These are phyloP conservation scores for Berberis vulgaris DNA, from an alignment of 164 flowering plant genomes.

Conservation along the genomic window DNA sequence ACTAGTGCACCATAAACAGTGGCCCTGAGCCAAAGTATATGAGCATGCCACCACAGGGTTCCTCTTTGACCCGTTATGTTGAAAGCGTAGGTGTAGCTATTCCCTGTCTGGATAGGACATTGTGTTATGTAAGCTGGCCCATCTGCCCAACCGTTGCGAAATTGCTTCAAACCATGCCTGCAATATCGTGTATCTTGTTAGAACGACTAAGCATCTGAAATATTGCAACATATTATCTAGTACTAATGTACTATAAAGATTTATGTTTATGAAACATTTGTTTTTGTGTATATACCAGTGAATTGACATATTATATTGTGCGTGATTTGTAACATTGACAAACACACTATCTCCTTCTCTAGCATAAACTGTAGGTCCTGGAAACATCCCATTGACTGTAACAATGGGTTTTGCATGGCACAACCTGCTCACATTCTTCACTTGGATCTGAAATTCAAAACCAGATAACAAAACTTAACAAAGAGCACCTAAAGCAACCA, in stretches of 20 bases:
- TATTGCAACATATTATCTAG: too few relatives aligned
- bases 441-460: conserved; percentile 30
- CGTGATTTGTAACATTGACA: conserved; percentile 45
- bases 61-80: conserved; percentile 53
- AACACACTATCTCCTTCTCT: conserved; percentile 47
- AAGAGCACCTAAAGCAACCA: neutral
- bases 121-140: conserved; percentile 66
- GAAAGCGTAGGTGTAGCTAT: conserved; percentile 43
- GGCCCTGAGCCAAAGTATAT: conserved; percentile 56
- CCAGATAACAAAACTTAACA: neutral
- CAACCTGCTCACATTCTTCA: conserved; percentile 46
- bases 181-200: neutral
- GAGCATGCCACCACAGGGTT: conserved; percentile 72
- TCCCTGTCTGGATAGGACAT: conserved; percentile 49
- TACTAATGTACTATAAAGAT: too few relatives aligned
- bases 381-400: conserved; percentile 56
- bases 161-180: conserved; percentile 68
- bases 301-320: conserved; percentile 52
- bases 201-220: neutral
- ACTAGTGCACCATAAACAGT: conserved; percentile 64
- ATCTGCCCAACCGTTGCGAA: conserved; percentile 60
- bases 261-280: neutral
- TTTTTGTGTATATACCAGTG: conserved; percentile 31
- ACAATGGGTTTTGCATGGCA: conserved; percentile 56
- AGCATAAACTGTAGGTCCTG: conserved; percentile 54